Evolutionary conservation across 345 rosid species (phyloP).

Genomic region (Sapria himalayana): DNA sequence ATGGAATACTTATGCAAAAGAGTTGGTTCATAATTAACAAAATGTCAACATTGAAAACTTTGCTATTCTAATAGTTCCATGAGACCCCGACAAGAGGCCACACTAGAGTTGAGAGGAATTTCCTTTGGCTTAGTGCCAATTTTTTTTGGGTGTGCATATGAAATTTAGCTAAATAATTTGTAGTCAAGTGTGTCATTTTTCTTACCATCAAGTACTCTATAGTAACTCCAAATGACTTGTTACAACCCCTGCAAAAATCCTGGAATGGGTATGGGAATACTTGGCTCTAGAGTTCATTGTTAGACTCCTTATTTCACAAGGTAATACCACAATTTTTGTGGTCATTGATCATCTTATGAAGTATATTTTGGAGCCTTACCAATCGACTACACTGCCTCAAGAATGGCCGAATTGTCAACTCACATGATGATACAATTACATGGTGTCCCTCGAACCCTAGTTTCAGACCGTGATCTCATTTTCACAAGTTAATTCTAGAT

Average conservation of each 20-base stretch:
- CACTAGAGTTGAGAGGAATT: too few relatives aligned
- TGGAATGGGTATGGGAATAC: not conserved
- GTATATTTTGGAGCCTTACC: not conserved
- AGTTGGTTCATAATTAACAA: too few relatives aligned
- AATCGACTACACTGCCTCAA: not conserved
- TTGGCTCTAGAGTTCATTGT: not conserved
- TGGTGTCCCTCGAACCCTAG: not conserved
- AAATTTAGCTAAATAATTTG: not conserved
- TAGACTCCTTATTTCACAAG: not conserved
- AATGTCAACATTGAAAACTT: too few relatives aligned
- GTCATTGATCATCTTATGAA: not conserved
- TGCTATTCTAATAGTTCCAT: too few relatives aligned
- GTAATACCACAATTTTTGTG: not conserved
- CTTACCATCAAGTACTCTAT: not conserved
- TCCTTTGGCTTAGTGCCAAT: too few relatives aligned
- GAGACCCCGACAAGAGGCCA: too few relatives aligned
- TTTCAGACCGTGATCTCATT: not conserved
- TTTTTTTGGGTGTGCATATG: not conserved
- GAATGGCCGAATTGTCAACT: not conserved
- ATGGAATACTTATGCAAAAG: too few relatives aligned
- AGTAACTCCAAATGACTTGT: not conserved
- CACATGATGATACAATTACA: not conserved
- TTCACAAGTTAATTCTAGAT: not conserved
- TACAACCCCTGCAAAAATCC: not conserved
- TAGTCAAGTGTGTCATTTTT: not conserved